These are phyloP conservation scores for Chernovozyma sophiae-reginae DNA, from an alignment of 1,139 yeast genomes.

Conservation along the genomic window DNA sequence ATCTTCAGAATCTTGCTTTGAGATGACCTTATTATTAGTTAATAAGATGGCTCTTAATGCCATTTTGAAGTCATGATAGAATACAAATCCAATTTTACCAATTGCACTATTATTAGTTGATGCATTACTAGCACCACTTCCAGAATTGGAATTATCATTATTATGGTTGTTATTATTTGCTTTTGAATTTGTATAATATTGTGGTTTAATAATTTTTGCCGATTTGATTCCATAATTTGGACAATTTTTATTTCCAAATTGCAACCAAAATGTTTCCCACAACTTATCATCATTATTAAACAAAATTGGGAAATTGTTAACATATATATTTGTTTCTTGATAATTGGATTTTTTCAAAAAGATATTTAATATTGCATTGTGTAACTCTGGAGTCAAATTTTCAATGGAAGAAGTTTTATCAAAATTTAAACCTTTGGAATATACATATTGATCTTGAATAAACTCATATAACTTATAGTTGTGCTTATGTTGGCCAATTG, in stretches of 20 bases:
- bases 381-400: conserved; percentile 3
- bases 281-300: conserved; percentile 37
- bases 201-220: conserved; percentile 44
- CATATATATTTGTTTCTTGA: conserved; percentile 60
- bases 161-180: conserved; percentile 14
- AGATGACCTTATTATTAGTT: conserved; percentile 31
- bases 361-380: conserved; percentile 1
- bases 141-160: conserved; percentile 8
- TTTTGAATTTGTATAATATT: conserved; percentile 23
- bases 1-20: conserved; percentile 9
- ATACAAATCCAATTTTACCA: conserved; percentile 44
- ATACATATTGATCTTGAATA: conserved; percentile 10
- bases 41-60: conserved; percentile 37
- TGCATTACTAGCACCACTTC: conserved; percentile 15
- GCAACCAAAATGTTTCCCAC: conserved; percentile 40
- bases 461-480: conserved; percentile 26
- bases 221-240: conserved; percentile 24
- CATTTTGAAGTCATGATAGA: conserved; percentile 34
- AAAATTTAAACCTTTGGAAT: conserved; percentile 2
- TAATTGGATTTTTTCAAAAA: conserved; percentile 21
- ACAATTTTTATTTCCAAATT: conserved; percentile 27
- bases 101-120: conserved; percentile 28
- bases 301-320: conserved; percentile 46
- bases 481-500: conserved; percentile 38
- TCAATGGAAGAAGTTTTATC: conserved; percentile 2